A percentile compares a stretch with the other conserved stretches of the same genome.
Evolutionary conservation across 768 basidiomycete genomes (phyloP).

Genomic region (Gymnopilus dilepis): DNA sequence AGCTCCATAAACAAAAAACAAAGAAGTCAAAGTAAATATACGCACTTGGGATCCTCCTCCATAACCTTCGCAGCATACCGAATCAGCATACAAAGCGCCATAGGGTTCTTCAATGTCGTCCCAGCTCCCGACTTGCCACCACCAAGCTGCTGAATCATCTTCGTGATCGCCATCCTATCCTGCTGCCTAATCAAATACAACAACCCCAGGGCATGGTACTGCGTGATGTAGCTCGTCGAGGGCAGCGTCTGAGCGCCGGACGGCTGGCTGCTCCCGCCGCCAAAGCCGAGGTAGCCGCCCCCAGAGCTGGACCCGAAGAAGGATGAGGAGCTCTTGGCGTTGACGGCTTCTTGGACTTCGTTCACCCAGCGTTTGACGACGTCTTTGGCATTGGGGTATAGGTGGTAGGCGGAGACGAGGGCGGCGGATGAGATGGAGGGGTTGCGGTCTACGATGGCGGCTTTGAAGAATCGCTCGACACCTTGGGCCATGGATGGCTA

Average conservation of each 20-base stretch:
- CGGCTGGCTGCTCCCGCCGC: slow-evolving; percentile 52
- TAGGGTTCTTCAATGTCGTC: slow-evolving; percentile 89
- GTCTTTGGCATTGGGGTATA: slow-evolving; percentile 91
- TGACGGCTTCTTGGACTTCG: slow-evolving; percentile 96
- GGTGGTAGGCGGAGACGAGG: slow-evolving; percentile 95
- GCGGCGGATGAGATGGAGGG: slow-evolving; percentile 96
- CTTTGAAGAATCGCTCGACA: slow-evolving; percentile 98
- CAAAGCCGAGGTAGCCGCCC: slow-evolving; percentile 78
- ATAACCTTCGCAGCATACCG: slow-evolving; percentile 98
- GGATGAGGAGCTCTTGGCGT: slow-evolving; percentile 77
- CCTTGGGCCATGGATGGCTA: slow-evolving; percentile 99
- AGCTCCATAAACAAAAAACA: slow-evolving; percentile 11
- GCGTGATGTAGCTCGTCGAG: slow-evolving; percentile 91
- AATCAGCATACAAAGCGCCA: slow-evolving; percentile 98
- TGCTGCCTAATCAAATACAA: slow-evolving; percentile 95
- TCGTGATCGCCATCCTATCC: slow-evolving; percentile 98
- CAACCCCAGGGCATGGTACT: slow-evolving; percentile 95
- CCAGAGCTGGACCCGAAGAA: slow-evolving; percentile 65
- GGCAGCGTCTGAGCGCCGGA: slow-evolving; percentile 78
- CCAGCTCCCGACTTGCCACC: slow-evolving; percentile 86
- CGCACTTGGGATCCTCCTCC: slow-evolving; percentile 98
- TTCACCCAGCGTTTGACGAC: slow-evolving; percentile 99
- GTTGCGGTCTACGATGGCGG: slow-evolving; percentile 96
- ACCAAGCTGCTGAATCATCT: slow-evolving; percentile 98
- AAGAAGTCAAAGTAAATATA: slow-evolving; percentile 18